Conservation (phyloP, 2,329 filamentous ascomycete genomes). For the Aschersonia sp. region DNA sequence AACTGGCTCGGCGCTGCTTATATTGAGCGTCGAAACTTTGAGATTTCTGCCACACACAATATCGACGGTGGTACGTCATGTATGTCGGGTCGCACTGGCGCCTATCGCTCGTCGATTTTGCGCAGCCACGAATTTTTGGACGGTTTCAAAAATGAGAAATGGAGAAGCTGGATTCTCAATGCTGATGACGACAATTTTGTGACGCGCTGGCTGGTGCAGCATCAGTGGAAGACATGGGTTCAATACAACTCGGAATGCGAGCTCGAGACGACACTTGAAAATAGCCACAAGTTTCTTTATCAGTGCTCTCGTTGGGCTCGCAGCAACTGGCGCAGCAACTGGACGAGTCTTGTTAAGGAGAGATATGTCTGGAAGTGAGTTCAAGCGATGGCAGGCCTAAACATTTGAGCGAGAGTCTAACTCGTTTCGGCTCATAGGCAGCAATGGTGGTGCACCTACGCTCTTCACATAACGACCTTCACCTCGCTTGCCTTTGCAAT, state of each 20-base stretch:
- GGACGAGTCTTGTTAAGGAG: conserved; percentile 77
- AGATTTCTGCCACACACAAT: conserved; percentile 89
- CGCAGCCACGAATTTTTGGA: conserved; percentile 74
- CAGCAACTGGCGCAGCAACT: conserved; percentile 96
- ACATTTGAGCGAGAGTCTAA: not conserved
- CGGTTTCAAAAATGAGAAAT: conserved; percentile 83
- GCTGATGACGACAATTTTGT: conserved; percentile 98
- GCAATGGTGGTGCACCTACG: conserved; percentile 88
- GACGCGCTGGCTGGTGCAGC: conserved; percentile 85
- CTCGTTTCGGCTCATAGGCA: conserved; percentile 37
- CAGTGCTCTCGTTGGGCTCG: conserved; percentile 92
- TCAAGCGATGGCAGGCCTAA: not conserved
- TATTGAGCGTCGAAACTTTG: conserved; percentile 87
- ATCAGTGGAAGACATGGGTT: conserved; percentile 88
- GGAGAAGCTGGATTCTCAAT: conserved; percentile 79
- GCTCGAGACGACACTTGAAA: conserved; percentile 85
- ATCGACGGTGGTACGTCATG: conserved; percentile 94
- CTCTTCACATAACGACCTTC: conserved; percentile 82
- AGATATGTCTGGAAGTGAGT: conserved; percentile 75
- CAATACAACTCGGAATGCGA: conserved; percentile 88
- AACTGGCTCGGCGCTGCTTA: conserved; percentile 88
- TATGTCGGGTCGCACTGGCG: conserved; percentile 86
- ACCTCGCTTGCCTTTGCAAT: conserved; percentile 73
- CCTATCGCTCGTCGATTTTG: conserved; percentile 79
- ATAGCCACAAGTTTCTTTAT: conserved; percentile 76